These are phyloP conservation scores for Ziziphus jujuba DNA, from an alignment of 306 rosid genomes.

Conservation along the genomic window DNA sequence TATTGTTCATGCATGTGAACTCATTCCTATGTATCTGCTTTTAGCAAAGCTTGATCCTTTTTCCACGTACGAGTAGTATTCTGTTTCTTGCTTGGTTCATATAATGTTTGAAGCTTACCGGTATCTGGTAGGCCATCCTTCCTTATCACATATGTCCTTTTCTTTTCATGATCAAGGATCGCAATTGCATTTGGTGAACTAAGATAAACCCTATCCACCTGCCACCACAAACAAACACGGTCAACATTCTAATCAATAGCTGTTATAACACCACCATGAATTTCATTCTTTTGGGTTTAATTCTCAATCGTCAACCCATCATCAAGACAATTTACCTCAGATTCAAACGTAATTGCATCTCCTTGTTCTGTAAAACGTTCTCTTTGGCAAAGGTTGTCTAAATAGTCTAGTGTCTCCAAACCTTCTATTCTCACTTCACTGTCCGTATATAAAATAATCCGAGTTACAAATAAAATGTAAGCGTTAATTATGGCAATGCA, in stretches of 20 bases:
- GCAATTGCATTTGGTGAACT: conserved; percentile 76
- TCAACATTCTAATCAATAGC: neutral
- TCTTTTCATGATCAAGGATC: conserved; percentile 84
- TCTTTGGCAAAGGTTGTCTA: conserved; percentile 72
- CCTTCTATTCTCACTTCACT: conserved; percentile 97
- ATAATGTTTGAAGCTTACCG: conserved; percentile 49
- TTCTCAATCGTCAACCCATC: neutral
- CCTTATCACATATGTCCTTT: conserved; percentile 71
- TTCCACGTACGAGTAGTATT: neutral
- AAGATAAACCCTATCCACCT: conserved; percentile 92
- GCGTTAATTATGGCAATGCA: neutral
- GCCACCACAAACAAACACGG: conserved; percentile 19
- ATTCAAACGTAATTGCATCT: conserved; percentile 85
- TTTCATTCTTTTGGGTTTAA: too few relatives aligned
- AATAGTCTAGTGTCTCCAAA: conserved; percentile 85
- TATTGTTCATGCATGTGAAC: neutral
- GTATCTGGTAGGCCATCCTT: conserved; percentile 96
- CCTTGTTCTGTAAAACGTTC: conserved; percentile 97
- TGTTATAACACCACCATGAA: too few relatives aligned
- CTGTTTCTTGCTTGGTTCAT: neutral
- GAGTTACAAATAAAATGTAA: neutral
- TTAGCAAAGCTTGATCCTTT: neutral
- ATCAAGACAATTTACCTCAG: conserved; percentile 56
- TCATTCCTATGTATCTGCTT: neutral
- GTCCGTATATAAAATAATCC: conserved; percentile 7